phyloP scores from a whole-genome alignment of 129 eudicot species.

The Lactuca sativa region DNA sequence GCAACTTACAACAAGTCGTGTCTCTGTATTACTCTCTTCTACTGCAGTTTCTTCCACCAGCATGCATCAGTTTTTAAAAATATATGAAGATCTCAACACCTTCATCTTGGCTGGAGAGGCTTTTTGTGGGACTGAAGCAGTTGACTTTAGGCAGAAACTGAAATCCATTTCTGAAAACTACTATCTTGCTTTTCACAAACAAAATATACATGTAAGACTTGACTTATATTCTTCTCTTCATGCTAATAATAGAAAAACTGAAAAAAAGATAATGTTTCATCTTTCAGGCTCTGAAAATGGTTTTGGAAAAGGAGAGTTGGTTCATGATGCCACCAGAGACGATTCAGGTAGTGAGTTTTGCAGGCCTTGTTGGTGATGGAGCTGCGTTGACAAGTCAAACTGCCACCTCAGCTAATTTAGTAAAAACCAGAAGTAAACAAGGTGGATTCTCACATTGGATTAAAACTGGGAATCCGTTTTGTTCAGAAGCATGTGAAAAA shows the following conservation, averaged over 20 bases:
- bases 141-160: slow-evolving; percentile 86
- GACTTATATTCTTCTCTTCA: slow-evolving; percentile 6
- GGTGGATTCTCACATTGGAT: slow-evolving; percentile 81
- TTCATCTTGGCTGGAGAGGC: slow-evolving; percentile 94
- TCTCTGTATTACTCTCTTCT: slow-evolving; percentile 89
- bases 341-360: slow-evolving; percentile 74
- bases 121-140: slow-evolving; percentile 79
- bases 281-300: slow-evolving; percentile 90
- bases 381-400: slow-evolving; percentile 70
- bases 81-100: slow-evolving; percentile 79
- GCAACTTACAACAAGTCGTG: slow-evolving; percentile 94
- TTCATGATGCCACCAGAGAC: slow-evolving; percentile 69
- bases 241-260: slow-evolving; percentile 7
- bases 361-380: slow-evolving; percentile 97
- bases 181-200: slow-evolving; percentile 82
- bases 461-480: slow-evolving; percentile 69
- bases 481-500: slow-evolving; percentile 45
- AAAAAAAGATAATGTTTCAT: slow-evolving; percentile 15
- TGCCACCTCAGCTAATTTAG: slow-evolving; percentile 38
- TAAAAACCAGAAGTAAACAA: slow-evolving; percentile 47
- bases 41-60: slow-evolving; percentile 86
- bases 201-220: slow-evolving; percentile 89
- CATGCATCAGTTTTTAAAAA: slow-evolving; percentile 86
- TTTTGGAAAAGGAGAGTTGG: slow-evolving; percentile 91
- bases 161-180: slow-evolving; percentile 75